Conservation (phyloP, 2,329 filamentous ascomycete genomes). For the Cladosporium sp. region DNA sequence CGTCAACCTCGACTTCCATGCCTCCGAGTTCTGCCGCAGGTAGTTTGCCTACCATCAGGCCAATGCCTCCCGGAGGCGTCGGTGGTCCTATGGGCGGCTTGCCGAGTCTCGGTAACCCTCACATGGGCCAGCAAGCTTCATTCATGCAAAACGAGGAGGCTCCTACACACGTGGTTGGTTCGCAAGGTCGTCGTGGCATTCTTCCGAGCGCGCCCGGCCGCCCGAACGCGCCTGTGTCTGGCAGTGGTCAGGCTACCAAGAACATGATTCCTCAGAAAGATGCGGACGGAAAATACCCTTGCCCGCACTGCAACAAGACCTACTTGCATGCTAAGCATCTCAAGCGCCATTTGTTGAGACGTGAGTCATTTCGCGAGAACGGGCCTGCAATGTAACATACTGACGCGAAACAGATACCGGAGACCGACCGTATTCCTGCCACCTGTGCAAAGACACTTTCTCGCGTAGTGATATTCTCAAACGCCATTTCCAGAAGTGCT, state of each 20-base stretch:
- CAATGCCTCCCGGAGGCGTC: slow-evolving; percentile 39
- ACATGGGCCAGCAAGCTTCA: slow-evolving; percentile 30
- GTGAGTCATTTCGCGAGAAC: slow-evolving; percentile 58
- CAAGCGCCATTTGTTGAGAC: slow-evolving; percentile 91
- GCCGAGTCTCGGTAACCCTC: slow-evolving; percentile 33
- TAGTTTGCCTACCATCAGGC: slow-evolving; percentile 38
- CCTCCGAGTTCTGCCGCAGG: slow-evolving; percentile 17
- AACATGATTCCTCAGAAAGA: slow-evolving; percentile 90
- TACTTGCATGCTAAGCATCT: slow-evolving; percentile 96
- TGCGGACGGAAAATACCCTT: slow-evolving; percentile 95
- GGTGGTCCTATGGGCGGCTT: slow-evolving; percentile 30
- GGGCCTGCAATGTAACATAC: slow-evolving; percentile 18
- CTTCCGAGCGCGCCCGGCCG: slow-evolving; percentile 85
- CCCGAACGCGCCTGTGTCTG: slow-evolving; percentile 68
- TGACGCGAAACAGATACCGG: slow-evolving; percentile 71
- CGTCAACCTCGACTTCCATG: slow-evolving; percentile 30
- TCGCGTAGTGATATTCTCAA: slow-evolving; percentile 97
- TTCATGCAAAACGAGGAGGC: slow-evolving; percentile 39
- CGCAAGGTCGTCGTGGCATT: slow-evolving; percentile 86
- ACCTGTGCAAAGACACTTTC: slow-evolving; percentile 96
- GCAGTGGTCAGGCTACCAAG: slow-evolving; percentile 58
- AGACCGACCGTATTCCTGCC: slow-evolving; percentile 96
- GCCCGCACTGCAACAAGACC: slow-evolving; percentile 96
- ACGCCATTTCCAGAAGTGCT: slow-evolving; percentile 99
- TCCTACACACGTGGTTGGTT: slow-evolving; percentile 89